These are phyloP conservation scores for Colletotrichum paranaense DNA, from an alignment of 2,329 filamentous ascomycete genomes.

Conservation along the genomic window DNA sequence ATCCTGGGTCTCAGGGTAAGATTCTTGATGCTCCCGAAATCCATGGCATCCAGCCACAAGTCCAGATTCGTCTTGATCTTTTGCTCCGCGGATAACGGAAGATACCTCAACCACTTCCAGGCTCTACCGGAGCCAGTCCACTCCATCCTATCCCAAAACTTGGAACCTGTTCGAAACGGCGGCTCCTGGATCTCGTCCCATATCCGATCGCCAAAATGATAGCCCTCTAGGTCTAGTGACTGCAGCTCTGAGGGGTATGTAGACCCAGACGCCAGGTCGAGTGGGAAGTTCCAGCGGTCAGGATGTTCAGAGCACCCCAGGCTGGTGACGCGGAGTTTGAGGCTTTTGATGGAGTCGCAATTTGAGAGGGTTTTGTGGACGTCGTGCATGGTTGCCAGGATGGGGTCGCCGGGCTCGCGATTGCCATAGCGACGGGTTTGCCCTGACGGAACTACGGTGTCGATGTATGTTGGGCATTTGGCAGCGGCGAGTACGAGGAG, in stretches of 20 bases:
- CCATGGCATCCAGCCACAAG: constrained; percentile 25
- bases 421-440: neutral
- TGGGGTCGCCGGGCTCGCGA: constrained; percentile 7
- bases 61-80: constrained; percentile 24
- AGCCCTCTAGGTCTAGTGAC: constrained; percentile 21
- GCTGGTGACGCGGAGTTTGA: constrained; percentile 21
- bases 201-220: constrained; percentile 8
- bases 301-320: constrained; percentile 8
- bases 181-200: neutral
- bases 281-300: constrained; percentile 11
- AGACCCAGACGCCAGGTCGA: neutral
- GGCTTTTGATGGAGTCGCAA: constrained; percentile 8
- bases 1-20: neutral
- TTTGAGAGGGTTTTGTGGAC: constrained; percentile 13
- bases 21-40: constrained; percentile 9
- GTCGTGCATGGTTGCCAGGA: constrained; percentile 14
- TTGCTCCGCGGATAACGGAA: neutral
- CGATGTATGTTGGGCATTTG: constrained; percentile 24
- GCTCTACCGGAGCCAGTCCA: constrained; percentile 5
- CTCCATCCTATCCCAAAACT: neutral
- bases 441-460: constrained; percentile 4
- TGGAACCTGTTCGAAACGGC: neutral
- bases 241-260: constrained; percentile 6
- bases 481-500: neutral
- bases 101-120: neutral